Evolutionary conservation across 805 yeast genomes (phyloP), one percentile per base, ranked within the genome.

Genomic region (Kazachstania viticola): DNA sequence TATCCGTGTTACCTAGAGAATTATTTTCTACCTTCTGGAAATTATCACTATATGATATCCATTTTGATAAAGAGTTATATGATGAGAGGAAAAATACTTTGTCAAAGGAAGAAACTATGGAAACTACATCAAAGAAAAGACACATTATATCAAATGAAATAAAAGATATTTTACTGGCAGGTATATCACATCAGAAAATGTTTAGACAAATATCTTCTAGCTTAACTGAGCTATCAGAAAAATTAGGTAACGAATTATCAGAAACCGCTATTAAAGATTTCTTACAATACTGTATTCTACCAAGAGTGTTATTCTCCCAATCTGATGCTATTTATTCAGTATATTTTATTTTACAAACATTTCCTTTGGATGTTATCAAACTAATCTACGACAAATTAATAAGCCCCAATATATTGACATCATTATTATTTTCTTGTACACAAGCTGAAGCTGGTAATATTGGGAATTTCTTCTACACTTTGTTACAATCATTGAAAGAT

Each of bases 391-490:
- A 71, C 23, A 51, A 50, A 14, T 55, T 84, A 16, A 67, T 83
- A 35, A 49, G 58, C 1, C 58, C 60, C 3, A 60, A 62, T 9
- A 52, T 74, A 11, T 49, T 82, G 29, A 65, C 65, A 29, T 68
- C 78, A 3, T 67, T 82, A 2, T 48, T 85, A 9, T 77, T 71
- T 43, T 72, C 88, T 2, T 69, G 75, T 33, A 80, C 95, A 0
- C 67, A 82, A 0, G 55, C 65, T 4, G 95, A 87, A 48, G 75
- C 94, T 2, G 94, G 85, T 44, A 80, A 81, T 48, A 52, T 85
- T 24, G 94, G 94, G 3, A 54, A 82, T 9, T 85, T 87, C 42
- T 70, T 73, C 42, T 62, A 71, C 17, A 75, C 71, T 16, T 39
- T 79, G 1, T 56, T 83, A 27, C 56, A 51, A 5, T 56, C 54